Base-by-base conservation (phyloP, 306 rosid genomes). In the Psophocarpus tetragonolobus region DNA sequence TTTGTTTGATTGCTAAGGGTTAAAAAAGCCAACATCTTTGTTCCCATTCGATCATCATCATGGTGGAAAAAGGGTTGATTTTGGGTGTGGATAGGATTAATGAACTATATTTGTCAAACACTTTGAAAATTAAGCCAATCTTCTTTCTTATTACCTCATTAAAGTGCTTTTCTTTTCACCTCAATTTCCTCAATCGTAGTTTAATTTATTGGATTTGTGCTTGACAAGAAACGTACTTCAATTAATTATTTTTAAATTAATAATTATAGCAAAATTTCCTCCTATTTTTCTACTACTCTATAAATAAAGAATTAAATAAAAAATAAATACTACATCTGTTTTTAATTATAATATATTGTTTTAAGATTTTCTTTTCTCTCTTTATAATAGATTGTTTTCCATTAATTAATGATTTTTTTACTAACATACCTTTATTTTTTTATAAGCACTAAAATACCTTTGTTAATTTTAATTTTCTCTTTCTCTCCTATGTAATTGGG, bases 1-100 rank as follows among this genome's bases (percentile, higher is more conserved):
- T 87, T 91, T 83, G 82, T 89, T 87, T 89, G 87, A 81, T 85
- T 85, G 80, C 88, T 8, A 81, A 81, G 77, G 71, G 82, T 12
- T 12, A 4, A 85, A 88, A 81, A 60, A 71, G 14, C n/a, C 66
- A 38, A 85, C 48, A 80, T 86, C 85, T 86, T 82, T 85, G 78
- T 80, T 73, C 87, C 88, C 90, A 87, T 88, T 88, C 65, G 58
- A 87, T 87, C 91, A 76, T 90, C 77, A 90, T 87, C 73, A 78
- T 80, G 74, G 79, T 86, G 84, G 83, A 80, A 81, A 86, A 79
- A 13, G 79, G 36, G 87, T 85, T 89, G 80, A 85, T 82, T 91
- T 91, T 86, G 80, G 82, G 84, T 77, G 74, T 61, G 71, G 83
- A 79, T 80, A 70, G 41, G 32, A 20, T 65, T 65, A 60, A 71